Evolutionary conservation across 2,329 filamentous ascomycete species (phyloP).

Genomic region (Fulvia fulva): DNA sequence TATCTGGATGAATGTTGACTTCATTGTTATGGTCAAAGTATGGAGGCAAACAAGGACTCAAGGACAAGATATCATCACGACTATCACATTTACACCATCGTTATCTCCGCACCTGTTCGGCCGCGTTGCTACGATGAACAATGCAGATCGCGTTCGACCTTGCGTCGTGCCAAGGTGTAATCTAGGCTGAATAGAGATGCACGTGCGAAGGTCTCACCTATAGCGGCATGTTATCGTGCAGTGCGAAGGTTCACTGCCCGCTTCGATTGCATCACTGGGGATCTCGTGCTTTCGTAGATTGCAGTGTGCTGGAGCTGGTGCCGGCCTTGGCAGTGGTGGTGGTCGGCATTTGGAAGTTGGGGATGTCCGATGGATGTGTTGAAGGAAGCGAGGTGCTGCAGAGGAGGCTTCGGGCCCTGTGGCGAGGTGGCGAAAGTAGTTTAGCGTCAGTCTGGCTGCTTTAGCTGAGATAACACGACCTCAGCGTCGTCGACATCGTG

Average conservation of each 20-base stretch:
- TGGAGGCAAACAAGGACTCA: not conserved
- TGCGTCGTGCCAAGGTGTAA: slow-evolving; percentile 10
- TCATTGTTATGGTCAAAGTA: not conserved
- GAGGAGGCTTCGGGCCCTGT: too few species aligned
- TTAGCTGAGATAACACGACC: too few species aligned
- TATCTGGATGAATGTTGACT: not conserved
- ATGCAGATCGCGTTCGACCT: not conserved
- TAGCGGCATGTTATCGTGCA: not conserved
- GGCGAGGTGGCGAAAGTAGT: too few species aligned
- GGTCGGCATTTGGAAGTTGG: too few species aligned
- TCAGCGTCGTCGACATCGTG: too few species aligned
- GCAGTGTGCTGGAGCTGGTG: too few species aligned
- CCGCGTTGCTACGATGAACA: too few species aligned
- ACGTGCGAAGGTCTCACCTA: not conserved
- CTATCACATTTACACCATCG: not conserved
- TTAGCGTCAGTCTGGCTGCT: too few species aligned
- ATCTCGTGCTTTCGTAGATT: too few species aligned
- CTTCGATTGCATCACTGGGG: slow-evolving; percentile 39
- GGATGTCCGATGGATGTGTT: too few species aligned
- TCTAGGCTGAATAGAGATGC: slow-evolving; percentile 2
- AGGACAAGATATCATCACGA: not conserved
- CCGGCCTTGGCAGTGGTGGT: too few species aligned
- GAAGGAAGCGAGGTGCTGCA: too few species aligned
- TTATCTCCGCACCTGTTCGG: not conserved
- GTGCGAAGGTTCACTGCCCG: not conserved